A percentile compares a stretch with the other conserved stretches of the same genome.
phyloP scores from a whole-genome alignment of 202 grass and related monocot genomes.

The Carex sylvatica region DNA sequence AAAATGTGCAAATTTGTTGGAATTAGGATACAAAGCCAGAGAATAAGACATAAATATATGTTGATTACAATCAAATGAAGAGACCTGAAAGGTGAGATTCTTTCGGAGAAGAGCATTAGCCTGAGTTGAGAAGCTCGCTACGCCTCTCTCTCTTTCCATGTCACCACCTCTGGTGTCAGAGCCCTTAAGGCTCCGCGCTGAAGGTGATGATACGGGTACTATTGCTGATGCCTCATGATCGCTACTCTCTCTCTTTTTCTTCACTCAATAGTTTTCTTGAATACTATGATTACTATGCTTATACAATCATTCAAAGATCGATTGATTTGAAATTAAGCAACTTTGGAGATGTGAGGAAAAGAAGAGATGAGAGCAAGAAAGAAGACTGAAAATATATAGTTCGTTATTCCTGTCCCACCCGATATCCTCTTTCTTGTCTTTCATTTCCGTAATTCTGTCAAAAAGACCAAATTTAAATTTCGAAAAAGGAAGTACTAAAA shows the following conservation, averaged over 20 bases:
- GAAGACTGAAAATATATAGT: not conserved
- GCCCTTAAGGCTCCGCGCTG: not conserved
- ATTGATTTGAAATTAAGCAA: not conserved
- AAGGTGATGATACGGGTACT: not conserved
- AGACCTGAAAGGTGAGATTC: constrained; percentile 90
- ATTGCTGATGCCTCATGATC: not conserved
- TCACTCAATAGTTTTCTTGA: not conserved
- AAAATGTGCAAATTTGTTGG: not conserved
- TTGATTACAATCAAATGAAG: not conserved
- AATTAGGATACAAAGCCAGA: not conserved
- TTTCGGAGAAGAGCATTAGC: constrained; percentile 95
- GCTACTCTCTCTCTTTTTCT: not conserved
- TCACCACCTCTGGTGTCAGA: not conserved
- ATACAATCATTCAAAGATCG: not conserved
- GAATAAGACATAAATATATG: not conserved
- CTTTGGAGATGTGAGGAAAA: not conserved
- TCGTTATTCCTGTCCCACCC: not conserved
- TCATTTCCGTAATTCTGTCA: not conserved
- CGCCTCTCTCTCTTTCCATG: constrained; percentile 20
- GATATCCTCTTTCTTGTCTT: not conserved
- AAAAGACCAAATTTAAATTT: too few relatives aligned
- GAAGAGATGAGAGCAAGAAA: not conserved
- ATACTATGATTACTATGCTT: not conserved
- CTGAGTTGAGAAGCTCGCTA: constrained; percentile 64
- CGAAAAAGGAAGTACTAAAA: too few relatives aligned